Conservation (phyloP, 208 protist genomes). For the Crithidia expoeki region DNA sequence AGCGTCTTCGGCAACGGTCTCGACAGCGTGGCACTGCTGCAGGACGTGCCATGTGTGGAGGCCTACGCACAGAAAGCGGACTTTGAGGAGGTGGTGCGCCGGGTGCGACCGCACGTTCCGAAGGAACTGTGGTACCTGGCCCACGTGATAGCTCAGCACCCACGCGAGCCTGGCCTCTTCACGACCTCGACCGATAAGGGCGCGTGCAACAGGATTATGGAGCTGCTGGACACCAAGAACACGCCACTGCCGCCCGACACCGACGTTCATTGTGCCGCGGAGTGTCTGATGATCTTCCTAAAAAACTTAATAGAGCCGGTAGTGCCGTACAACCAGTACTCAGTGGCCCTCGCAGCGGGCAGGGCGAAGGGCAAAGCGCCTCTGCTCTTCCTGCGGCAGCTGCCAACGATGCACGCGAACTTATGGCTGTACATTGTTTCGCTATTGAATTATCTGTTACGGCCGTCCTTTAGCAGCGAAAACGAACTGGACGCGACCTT, state of each 20-base stretch:
- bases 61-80: constrained; percentile 62
- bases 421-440: constrained; percentile 83
- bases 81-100: constrained; percentile 37
- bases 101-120: constrained; percentile 66
- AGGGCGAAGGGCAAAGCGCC: constrained; percentile 56
- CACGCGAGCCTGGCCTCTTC: constrained; percentile 69
- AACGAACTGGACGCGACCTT: constrained; percentile 69
- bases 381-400: constrained; percentile 60
- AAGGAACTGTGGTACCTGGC: constrained; percentile 89
- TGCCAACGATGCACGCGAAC: constrained; percentile 86
- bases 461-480: constrained; percentile 50
- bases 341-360: constrained; percentile 56
- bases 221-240: constrained; percentile 63
- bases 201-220: constrained; percentile 59
- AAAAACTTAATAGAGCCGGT: constrained; percentile 81
- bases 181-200: constrained; percentile 45
- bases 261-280: constrained; percentile 50
- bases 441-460: constrained; percentile 86
- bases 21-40: constrained; percentile 67
- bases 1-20: constrained; percentile 87
- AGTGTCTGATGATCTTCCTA: constrained; percentile 80
- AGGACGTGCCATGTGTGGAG: constrained; percentile 53
- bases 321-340: constrained; percentile 74
- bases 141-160: constrained; percentile 61
- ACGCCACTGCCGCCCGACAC: constrained; percentile 41